Evolutionary conservation across 352 stramenopile species (phyloP).

Genomic region (Peronosclerospora sorghi): DNA sequence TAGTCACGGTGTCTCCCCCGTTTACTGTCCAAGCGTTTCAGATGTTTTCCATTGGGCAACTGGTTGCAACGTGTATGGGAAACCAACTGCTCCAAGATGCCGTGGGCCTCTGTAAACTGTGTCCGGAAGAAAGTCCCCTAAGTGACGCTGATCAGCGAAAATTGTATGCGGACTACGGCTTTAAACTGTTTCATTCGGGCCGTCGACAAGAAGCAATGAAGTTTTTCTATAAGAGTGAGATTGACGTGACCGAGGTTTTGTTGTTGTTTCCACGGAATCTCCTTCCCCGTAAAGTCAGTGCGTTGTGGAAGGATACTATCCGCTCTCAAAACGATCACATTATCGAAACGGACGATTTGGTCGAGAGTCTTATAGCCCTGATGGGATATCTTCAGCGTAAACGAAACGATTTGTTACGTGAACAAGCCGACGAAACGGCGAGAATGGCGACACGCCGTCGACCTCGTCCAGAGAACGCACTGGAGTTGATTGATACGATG

Average conservation of each 20-base stretch:
- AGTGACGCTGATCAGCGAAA: conserved; percentile 35
- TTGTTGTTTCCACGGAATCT: conserved; percentile 60
- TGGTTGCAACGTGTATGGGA: conserved; percentile 32
- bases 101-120: conserved; percentile 52
- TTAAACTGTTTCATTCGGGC: conserved; percentile 35
- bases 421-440: no score
- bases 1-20: conserved; percentile 31
- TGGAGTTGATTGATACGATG: conserved; percentile 70
- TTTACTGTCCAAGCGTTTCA: conserved; percentile 39
- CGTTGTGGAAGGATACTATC: conserved; percentile 19
- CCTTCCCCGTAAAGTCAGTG: conserved; percentile 39
- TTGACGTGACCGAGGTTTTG: conserved; percentile 51
- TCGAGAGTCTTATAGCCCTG: conserved; percentile 40
- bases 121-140: conserved; percentile 50
- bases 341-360: conserved; percentile 37
- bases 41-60: conserved; percentile 43
- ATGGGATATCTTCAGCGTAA: conserved; percentile 40
- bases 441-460: neutral
- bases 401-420: conserved; percentile 23
- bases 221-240: conserved; percentile 40
- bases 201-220: conserved; percentile 34
- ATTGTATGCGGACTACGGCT: conserved; percentile 49
- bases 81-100: conserved; percentile 38
- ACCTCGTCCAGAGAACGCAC: conserved; percentile 13
- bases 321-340: conserved; percentile 10